These are phyloP conservation scores for Cryptococcus floricola DNA, from an alignment of 1,284 basidiomycete species.

Conservation along the genomic window DNA sequence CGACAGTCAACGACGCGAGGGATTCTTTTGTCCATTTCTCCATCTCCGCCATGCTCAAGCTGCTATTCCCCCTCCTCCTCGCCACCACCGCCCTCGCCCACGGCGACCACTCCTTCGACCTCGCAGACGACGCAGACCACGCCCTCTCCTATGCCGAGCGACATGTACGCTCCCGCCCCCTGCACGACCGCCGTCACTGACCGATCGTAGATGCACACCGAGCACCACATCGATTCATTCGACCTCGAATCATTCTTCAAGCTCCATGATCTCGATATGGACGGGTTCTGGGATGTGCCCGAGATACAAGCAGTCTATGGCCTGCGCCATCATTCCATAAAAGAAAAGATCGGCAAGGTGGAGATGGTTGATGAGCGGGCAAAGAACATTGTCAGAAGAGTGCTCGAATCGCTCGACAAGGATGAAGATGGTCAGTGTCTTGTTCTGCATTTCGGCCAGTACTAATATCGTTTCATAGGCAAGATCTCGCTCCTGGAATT, in stretches of 20 bases:
- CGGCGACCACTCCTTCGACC: conserved; percentile 39
- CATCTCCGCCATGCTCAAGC: conserved; percentile 7
- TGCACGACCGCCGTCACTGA: background rate
- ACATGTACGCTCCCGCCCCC: conserved; percentile 49
- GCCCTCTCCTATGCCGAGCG: conserved; percentile 52
- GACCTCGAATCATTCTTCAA: conserved; percentile 49
- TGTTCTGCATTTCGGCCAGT: background rate
- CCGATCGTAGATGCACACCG: conserved; percentile 41
- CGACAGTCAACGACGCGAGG: background rate
- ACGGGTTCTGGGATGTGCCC: conserved; percentile 66
- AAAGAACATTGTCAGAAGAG: conserved; percentile 68
- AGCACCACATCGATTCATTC: conserved; percentile 49
- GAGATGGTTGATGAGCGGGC: conserved; percentile 80
- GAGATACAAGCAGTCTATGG: conserved; percentile 91
- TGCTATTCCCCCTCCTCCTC: conserved; percentile 3
- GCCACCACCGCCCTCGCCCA: conserved; percentile 27
- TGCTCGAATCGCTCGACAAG: conserved; percentile 72
- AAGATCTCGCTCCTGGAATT: conserved; percentile 77
- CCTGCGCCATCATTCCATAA: conserved; percentile 89
- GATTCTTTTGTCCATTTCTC: background rate
- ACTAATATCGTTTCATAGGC: conserved; percentile 33
- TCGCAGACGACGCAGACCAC: conserved; percentile 27
- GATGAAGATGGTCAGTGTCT: conserved; percentile 61
- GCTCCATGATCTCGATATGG: conserved; percentile 85
- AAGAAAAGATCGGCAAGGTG: conserved; percentile 78